Conservation (phyloP, 257 asterid genomes). For the Nicotiana benthamiana region DNA sequence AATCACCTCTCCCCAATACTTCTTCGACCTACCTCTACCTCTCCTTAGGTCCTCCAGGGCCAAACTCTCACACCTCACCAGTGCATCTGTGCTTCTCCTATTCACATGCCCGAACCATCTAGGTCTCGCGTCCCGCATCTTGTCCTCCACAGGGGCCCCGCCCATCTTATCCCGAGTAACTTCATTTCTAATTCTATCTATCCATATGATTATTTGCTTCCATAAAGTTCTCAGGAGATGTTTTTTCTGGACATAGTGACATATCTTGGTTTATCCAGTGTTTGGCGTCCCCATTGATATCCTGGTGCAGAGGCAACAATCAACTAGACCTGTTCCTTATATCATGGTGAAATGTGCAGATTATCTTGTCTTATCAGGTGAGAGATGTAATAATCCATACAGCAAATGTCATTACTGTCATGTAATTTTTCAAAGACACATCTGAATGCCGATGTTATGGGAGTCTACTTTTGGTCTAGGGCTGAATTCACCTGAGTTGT, state of each 20-base stretch:
- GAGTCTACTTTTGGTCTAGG: constrained; percentile 35
- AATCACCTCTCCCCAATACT: no score
- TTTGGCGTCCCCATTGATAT: constrained; percentile 78
- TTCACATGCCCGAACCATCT: no score
- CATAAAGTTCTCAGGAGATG: not conserved
- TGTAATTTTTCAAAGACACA: not conserved
- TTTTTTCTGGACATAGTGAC: constrained; percentile 3
- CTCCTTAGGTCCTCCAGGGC: no score
- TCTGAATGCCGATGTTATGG: not conserved
- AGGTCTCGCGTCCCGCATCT: no score
- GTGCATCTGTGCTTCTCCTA: no score
- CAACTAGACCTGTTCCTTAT: constrained; percentile 57
- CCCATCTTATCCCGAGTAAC: no score
- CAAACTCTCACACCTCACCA: no score
- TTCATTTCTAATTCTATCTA: no score
- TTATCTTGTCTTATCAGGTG: constrained; percentile 82
- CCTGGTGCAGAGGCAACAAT: constrained; percentile 70
- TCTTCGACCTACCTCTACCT: no score
- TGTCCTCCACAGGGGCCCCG: no score
- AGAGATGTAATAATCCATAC: not conserved
- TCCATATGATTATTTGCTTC: not conserved
- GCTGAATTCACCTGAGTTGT: constrained; percentile 58
- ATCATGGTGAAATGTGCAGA: constrained; percentile 76
- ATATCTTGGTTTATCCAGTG: constrained; percentile 33
- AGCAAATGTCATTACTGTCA: not conserved